Evolutionary conservation across 2,329 filamentous ascomycete genomes (phyloP), one percentile per base, ranked within the genome.

Genomic region (Harringtonia lauricola): DNA sequence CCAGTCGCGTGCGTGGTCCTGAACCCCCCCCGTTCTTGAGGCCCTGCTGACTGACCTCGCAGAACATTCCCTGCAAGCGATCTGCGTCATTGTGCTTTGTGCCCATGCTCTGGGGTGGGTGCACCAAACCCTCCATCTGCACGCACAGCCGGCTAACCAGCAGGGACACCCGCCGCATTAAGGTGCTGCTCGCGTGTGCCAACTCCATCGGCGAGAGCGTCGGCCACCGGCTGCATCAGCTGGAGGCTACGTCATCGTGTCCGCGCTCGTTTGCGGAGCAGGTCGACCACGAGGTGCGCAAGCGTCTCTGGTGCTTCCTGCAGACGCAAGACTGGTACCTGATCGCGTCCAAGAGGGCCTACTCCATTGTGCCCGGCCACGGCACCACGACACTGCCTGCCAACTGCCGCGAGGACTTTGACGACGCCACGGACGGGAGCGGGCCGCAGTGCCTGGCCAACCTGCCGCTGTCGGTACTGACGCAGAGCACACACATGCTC

Each of bases 401-500:
- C 39, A 41, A 41, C 30, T 41, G 39, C 39, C 39, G 30, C 18
- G 39, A 41, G 21, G 39, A 41, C 39, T 22, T 31, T 22, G 39
- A 41, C 29, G 29, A 41, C 17, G 29, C n/a, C 28, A 33, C n/a
- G 18, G 3, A 22, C 9, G 29, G 28, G 29, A 14, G 14, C 17
- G 37, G 34, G 34, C 36, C 13, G 3, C 37, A 29, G 37, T 26
- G 24, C 24, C 39, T 41, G 4, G 39, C 7, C 7, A 29, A 41
- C 30, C 39, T 41, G 2, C 39, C 39, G 2, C 30, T 41, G 30
- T 41, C 39, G 9, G 28, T 41, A 3, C 19, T 21, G 8, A 41
- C 39, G 8, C 39, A 41, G 39, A 41, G 39, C 39, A 41, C 39
- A 6, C 34, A 41, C 29, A 41, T 41, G 39, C 18, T 33, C 12